These are phyloP conservation scores for Limnanthes douglasii DNA, from an alignment of 345 rosid genomes.

Conservation along the genomic window DNA sequence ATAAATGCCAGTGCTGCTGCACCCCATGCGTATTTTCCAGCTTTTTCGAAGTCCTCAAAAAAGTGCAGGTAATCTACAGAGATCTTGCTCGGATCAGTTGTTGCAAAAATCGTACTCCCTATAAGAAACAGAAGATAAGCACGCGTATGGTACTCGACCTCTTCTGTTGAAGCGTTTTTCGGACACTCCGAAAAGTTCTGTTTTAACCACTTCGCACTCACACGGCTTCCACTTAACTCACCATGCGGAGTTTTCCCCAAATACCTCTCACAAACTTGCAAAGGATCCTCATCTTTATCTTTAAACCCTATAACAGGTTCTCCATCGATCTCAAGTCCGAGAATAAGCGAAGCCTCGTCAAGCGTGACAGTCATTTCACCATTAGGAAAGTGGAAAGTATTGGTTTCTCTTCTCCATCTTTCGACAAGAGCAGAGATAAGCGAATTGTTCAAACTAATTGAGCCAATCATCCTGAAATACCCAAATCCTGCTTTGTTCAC, in stretches of 20 bases:
- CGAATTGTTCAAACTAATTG: slow-evolving; percentile 58
- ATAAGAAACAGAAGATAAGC: slow-evolving; percentile 61
- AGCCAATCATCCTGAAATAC: slow-evolving; percentile 43
- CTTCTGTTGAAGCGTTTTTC: slow-evolving; percentile 28
- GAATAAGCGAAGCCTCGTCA: slow-evolving; percentile 38
- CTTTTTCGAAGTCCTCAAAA: slow-evolving; percentile 45
- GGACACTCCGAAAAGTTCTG: slow-evolving; percentile 57
- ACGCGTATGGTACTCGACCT: slow-evolving; percentile 39
- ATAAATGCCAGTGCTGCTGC: slow-evolving; percentile 68
- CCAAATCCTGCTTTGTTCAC: slow-evolving; percentile 67
- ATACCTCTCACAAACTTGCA: slow-evolving; percentile 35
- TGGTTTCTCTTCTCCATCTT: slow-evolving; percentile 69
- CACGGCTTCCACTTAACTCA: slow-evolving; percentile 52
- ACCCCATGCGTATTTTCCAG: slow-evolving; percentile 69
- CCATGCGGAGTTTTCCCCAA: slow-evolving; percentile 45
- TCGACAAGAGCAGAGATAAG: slow-evolving; percentile 65
- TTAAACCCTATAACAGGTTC: slow-evolving; percentile 48
- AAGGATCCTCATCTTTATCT: slow-evolving; percentile 23
- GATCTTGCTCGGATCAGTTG: slow-evolving; percentile 64
- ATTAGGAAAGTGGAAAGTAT: slow-evolving; percentile 48
- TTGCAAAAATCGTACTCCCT: slow-evolving; percentile 66
- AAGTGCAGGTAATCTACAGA: slow-evolving; percentile 56
- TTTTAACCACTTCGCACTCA: slow-evolving; percentile 60
- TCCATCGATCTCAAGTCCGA: slow-evolving; percentile 56
- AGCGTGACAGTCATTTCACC: slow-evolving; percentile 77